Conservation (phyloP, 495 filamentous ascomycete species). For the Penicillium subrubescens region DNA sequence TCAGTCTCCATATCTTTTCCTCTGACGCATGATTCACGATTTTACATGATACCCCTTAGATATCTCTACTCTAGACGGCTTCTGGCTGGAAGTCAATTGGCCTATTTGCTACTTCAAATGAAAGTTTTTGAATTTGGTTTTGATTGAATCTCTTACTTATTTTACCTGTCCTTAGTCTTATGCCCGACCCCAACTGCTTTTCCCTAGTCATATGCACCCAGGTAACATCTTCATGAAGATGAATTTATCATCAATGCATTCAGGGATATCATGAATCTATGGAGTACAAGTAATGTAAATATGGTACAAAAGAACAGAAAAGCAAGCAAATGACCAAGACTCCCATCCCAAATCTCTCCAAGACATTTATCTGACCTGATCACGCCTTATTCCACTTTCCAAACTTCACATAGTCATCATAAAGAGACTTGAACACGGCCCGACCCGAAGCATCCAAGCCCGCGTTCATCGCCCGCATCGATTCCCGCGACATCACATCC, state of each 20-base stretch:
- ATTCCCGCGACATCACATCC: constrained; percentile 66
- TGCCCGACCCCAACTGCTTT: neutral
- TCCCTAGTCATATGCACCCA: neutral
- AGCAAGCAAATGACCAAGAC: neutral
- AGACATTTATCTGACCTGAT: neutral
- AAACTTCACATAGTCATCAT: constrained; percentile 67
- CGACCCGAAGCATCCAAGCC: constrained; percentile 67
- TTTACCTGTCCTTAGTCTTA: neutral
- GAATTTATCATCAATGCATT: constrained; percentile 27
- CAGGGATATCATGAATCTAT: constrained; percentile 35
- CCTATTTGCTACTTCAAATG: constrained; percentile 10
- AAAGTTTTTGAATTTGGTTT: neutral
- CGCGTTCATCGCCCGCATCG: constrained; percentile 66
- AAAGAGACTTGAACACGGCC: constrained; percentile 72
- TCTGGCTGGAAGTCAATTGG: neutral
- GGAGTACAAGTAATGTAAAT: constrained; percentile 16
- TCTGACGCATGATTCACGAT: constrained; percentile 27
- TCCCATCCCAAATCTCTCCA: neutral
- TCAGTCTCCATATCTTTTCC: neutral
- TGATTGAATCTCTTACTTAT: neutral
- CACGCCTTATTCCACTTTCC: constrained; percentile 68
- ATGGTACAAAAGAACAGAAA: constrained; percentile 21
- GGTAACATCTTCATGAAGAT: neutral
- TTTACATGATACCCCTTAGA: constrained; percentile 37
- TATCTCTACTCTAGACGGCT: constrained; percentile 19